These are phyloP conservation scores for Bolboschoenus planiculmis DNA, from an alignment of 176 grass and related monocot species.

Conservation along the genomic window DNA sequence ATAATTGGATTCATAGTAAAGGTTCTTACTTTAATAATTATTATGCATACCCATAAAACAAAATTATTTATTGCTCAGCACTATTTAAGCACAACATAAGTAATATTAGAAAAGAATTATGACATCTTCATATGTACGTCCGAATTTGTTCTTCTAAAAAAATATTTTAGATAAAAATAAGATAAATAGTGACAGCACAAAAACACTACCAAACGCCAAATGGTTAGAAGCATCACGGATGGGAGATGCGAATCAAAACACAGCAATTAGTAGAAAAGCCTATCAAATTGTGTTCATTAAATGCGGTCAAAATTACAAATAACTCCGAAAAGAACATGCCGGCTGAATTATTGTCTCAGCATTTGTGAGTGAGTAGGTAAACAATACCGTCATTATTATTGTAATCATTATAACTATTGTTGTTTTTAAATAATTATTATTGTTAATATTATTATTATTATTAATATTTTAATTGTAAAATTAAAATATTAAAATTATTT, in stretches of 20 bases:
- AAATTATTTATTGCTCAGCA: too few relatives aligned
- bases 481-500: too few relatives aligned
- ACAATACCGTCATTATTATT: too few relatives aligned
- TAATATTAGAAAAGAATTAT: not conserved
- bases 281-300: not conserved
- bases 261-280: not conserved
- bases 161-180: not conserved
- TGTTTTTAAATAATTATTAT: too few relatives aligned
- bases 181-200: not conserved
- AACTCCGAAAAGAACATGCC: not conserved
- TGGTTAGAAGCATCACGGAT: not conserved
- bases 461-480: too few relatives aligned
- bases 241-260: not conserved
- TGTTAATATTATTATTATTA: too few relatives aligned
- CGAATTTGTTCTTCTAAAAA: not conserved
- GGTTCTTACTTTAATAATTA: too few relatives aligned
- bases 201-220: not conserved
- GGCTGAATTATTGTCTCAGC: not conserved
- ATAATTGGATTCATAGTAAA: too few relatives aligned
- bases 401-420: too few relatives aligned
- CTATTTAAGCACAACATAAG: too few relatives aligned
- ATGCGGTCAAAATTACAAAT: not conserved
- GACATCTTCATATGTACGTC: not conserved
- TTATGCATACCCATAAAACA: too few relatives aligned
- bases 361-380: not conserved